These are phyloP conservation scores for Arbutus unedo DNA, from an alignment of 148 eudicot species.

Conservation along the genomic window DNA sequence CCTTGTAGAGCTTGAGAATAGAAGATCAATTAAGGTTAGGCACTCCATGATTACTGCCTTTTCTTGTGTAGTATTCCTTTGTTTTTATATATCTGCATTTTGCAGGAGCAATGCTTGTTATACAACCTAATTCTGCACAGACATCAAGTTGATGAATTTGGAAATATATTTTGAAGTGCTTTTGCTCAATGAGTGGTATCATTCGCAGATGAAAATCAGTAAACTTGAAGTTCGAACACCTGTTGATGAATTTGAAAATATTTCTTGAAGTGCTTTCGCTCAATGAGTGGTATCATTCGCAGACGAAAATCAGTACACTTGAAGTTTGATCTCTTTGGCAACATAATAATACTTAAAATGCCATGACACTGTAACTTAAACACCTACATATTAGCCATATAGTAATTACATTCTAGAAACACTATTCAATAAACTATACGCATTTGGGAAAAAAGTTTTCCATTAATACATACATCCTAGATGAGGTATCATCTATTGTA, in stretches of 20 bases:
- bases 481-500: neutral
- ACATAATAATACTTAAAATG: neutral
- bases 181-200: neutral
- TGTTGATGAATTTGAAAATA: neutral
- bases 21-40: slow-evolving; percentile 71
- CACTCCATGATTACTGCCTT: neutral
- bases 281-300: neutral
- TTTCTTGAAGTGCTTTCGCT: neutral
- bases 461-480: neutral
- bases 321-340: neutral
- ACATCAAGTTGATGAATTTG: neutral
- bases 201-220: neutral
- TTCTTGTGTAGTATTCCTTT: neutral
- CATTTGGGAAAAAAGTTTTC: neutral
- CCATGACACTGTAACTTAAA: neutral
- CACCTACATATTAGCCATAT: neutral
- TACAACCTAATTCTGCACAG: neutral
- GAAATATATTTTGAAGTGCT: neutral
- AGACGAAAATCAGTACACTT: neutral
- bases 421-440: neutral
- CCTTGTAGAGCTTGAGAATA: slow-evolving; percentile 71
- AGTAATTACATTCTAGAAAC: neutral
- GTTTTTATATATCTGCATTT: neutral
- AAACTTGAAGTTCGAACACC: neutral
- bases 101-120: neutral